phyloP scores from a whole-genome alignment of 2,329 filamentous ascomycete genomes.

The Xylariaceae sp. region DNA sequence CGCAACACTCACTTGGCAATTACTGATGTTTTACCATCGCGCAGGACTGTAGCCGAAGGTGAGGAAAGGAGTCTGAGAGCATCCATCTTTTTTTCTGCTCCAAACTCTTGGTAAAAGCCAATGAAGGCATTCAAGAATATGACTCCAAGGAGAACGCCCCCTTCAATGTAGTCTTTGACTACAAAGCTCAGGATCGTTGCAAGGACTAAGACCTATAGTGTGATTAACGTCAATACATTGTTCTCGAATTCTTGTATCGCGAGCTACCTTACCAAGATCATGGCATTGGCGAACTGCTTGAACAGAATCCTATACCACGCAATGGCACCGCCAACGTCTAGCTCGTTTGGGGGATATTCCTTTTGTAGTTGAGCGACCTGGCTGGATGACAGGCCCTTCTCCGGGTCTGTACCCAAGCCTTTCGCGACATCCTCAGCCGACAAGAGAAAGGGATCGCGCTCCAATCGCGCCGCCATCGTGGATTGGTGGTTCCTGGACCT shows the following conservation, averaged over 20 bases:
- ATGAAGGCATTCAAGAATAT: conserved; percentile 67
- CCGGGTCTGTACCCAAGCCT: conserved; percentile 59
- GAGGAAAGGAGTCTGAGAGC: conserved; percentile 58
- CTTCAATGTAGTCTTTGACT: conserved; percentile 64
- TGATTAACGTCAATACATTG: conserved; percentile 29
- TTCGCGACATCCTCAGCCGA: conserved; percentile 58
- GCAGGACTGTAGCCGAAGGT: conserved; percentile 59
- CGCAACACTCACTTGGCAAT: conserved; percentile 50
- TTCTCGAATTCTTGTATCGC: neutral
- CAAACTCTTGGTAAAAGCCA: conserved; percentile 62
- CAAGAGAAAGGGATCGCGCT: conserved; percentile 59
- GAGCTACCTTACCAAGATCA: conserved; percentile 59
- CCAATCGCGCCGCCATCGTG: conserved; percentile 44
- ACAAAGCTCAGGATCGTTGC: conserved; percentile 70
- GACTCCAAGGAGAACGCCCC: conserved; percentile 62
- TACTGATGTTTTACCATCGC: conserved; percentile 54
- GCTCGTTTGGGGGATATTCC: conserved; percentile 64
- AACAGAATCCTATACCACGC: conserved; percentile 68
- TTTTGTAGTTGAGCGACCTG: conserved; percentile 57
- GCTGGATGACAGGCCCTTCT: conserved; percentile 60
- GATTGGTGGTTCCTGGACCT: conserved; percentile 12
- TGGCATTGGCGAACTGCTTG: conserved; percentile 72
- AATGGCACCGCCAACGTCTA: conserved; percentile 65
- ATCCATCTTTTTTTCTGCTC: conserved; percentile 65
- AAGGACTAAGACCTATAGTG: conserved; percentile 67